Evolutionary conservation across 345 rosid genomes (phyloP).

Genomic region (Moricandia moricandioides): DNA sequence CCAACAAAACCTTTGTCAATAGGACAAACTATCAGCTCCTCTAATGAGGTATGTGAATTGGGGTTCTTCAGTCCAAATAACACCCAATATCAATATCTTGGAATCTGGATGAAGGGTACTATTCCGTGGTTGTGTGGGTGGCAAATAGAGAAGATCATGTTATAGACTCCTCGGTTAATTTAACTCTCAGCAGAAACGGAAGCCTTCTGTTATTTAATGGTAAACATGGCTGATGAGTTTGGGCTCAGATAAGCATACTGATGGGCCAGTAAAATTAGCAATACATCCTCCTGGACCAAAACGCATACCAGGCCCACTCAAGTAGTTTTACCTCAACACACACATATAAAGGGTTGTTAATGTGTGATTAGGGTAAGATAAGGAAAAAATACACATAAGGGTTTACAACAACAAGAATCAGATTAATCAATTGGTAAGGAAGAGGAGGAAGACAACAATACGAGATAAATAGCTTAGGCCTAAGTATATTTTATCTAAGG

Average conservation of each 20-base stretch:
- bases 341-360: too few relatives aligned
- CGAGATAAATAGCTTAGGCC: not conserved
- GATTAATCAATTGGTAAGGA: not conserved
- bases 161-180: slow-evolving; percentile 9
- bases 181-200: slow-evolving; percentile 20
- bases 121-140: slow-evolving; percentile 41
- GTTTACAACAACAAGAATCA: not conserved
- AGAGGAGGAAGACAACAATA: not conserved
- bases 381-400: too few relatives aligned
- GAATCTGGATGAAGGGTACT: slow-evolving; percentile 42
- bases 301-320: too few relatives aligned
- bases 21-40: too few relatives aligned
- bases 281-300: too few relatives aligned
- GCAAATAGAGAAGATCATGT: slow-evolving; percentile 45
- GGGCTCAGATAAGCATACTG: too few relatives aligned
- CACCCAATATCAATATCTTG: slow-evolving; percentile 29
- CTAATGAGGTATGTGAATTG: slow-evolving; percentile 21
- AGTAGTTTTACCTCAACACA: too few relatives aligned
- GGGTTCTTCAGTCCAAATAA: slow-evolving; percentile 36
- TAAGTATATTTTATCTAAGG: not conserved
- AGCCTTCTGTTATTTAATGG: slow-evolving; percentile 8
- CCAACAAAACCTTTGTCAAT: too few relatives aligned
- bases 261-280: too few relatives aligned
- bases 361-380: too few relatives aligned
- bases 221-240: too few relatives aligned